Base-by-base conservation (phyloP, 2,329 filamentous ascomycete genomes). In the Hysterium pulicare region DNA sequence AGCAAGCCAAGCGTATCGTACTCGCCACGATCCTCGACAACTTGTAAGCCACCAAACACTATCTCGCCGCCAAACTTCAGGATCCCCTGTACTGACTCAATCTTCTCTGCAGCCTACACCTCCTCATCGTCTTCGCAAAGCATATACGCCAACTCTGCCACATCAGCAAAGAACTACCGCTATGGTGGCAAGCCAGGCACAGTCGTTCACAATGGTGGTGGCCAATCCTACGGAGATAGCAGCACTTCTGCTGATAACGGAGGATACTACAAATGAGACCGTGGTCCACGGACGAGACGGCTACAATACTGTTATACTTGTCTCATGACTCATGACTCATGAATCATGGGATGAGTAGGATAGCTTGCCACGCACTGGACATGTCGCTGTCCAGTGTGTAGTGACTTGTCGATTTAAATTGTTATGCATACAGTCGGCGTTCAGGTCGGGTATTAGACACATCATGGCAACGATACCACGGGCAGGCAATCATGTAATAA, bases 141-240 rank as follows among this genome's bases (percentile, higher is more conserved):
- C 44, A 42, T 54, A 28, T 61, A 59, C 42, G 52, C 59, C 38
- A 50, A 58, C 35, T 50, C 55, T 3, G 45, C 46, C 21, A 41
- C 46, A 35, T 59, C 57, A 22, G 53, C 52, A 9, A 54, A 57
- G 19, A 47, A 45, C 47, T 40, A 50, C 35, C 41, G 54, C 20
- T 63, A 59, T 46, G 49, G 50, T 17, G 57, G 49, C 50, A 62
- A 64, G 33, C 60, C 59, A 2, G 4, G 48, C 46, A 38, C 41
- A 4, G 47, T 60, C 17, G 47, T 64, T 23, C 53, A 59, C 51
- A 62, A 59, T 28, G 57, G 55, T 2, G 61, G 61, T 10, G 61
- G 61, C 21, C 42, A 52, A 41, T 48, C 49, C 3, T 51, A 57
- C 22, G 59, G 61, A 47, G 60, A 59, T 30, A 58, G 56, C 5